These are phyloP conservation scores for Talaromyces rugulosus DNA, from an alignment of 2,329 filamentous ascomycete species.

Conservation along the genomic window DNA sequence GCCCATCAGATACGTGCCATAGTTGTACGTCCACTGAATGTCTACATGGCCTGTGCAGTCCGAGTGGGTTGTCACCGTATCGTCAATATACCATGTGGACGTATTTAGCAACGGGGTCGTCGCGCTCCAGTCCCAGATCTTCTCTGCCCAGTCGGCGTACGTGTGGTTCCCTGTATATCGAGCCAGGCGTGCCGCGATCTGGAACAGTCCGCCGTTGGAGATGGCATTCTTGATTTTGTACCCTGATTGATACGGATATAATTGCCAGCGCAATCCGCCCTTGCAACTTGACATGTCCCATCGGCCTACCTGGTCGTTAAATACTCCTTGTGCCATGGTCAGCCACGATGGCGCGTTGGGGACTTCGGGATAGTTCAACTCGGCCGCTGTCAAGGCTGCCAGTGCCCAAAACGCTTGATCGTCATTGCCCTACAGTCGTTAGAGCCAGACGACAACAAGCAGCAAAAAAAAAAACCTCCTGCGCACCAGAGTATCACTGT, in stretches of 20 bases:
- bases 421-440: conserved; percentile 41
- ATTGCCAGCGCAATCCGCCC: conserved; percentile 82
- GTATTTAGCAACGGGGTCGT: conserved; percentile 49
- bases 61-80: conserved; percentile 46
- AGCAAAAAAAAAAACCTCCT: background rate
- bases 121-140: conserved; percentile 57
- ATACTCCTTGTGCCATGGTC: conserved; percentile 71
- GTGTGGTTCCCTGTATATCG: conserved; percentile 75
- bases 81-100: conserved; percentile 53
- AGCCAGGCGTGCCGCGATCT: conserved; percentile 63
- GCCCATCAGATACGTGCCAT: conserved; percentile 54
- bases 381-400: conserved; percentile 72
- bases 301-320: conserved; percentile 69
- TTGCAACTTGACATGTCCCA: conserved; percentile 66
- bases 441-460: background rate
- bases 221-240: conserved; percentile 57
- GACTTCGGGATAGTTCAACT: conserved; percentile 70
- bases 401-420: conserved; percentile 79
- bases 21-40: conserved; percentile 57
- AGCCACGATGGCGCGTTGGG: conserved; percentile 68
- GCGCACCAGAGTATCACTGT: conserved; percentile 37
- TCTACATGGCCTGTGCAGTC: conserved; percentile 51
- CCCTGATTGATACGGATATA: conserved; percentile 72
- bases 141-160: conserved; percentile 74
- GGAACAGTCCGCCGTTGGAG: conserved; percentile 56